These are phyloP conservation scores for Diaporthe citrichinensis DNA, from an alignment of 2,329 filamentous ascomycete genomes.

Conservation along the genomic window DNA sequence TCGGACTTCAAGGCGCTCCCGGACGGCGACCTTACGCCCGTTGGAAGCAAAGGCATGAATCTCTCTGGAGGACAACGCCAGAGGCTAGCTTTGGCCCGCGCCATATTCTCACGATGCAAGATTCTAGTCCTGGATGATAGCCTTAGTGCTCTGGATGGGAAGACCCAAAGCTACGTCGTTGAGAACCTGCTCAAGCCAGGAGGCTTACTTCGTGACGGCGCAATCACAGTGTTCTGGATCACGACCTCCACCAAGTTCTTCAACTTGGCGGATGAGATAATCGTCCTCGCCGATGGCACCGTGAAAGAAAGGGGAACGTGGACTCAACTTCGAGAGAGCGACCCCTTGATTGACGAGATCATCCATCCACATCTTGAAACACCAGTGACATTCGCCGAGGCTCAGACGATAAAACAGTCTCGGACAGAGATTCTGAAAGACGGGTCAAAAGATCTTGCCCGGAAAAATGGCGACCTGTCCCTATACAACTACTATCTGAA, in stretches of 20 bases:
- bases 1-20: conserved; percentile 46
- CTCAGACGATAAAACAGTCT: background rate
- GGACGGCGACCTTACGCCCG: conserved; percentile 44
- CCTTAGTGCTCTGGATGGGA: conserved; percentile 54
- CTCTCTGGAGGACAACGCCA: conserved; percentile 47
- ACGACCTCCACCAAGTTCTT: conserved; percentile 56
- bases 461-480: conserved; percentile 52
- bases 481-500: conserved; percentile 56
- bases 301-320: conserved; percentile 58
- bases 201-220: conserved; percentile 48
- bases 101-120: conserved; percentile 49
- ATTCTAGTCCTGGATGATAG: conserved; percentile 54
- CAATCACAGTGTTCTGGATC: conserved; percentile 52
- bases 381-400: background rate
- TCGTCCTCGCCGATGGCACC: conserved; percentile 54
- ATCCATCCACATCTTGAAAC: conserved; percentile 43
- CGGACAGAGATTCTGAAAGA: background rate
- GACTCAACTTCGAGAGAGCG: conserved; percentile 51
- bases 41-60: conserved; percentile 46
- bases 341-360: conserved; percentile 52
- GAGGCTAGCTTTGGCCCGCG: conserved; percentile 53
- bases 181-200: conserved; percentile 48
- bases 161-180: conserved; percentile 51
- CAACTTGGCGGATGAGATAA: conserved; percentile 56
- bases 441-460: conserved; percentile 41